A percentile compares a stretch with the other conserved stretches of the same genome.
Conservation (phyloP, 2,329 filamentous ascomycete species). For the Cladosporium sp. region DNA sequence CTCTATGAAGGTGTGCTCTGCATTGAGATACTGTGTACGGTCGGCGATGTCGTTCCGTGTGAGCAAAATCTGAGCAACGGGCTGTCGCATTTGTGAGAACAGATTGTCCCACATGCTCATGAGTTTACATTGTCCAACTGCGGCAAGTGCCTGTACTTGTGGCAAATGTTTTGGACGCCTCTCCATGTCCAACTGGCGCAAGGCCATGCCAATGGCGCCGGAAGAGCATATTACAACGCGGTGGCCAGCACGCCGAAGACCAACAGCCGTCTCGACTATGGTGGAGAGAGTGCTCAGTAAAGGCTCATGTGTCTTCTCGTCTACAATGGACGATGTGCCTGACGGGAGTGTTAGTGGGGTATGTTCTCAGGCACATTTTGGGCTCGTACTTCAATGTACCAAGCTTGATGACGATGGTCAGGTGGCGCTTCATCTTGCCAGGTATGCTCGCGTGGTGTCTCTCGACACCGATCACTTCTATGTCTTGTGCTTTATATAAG, state of each 20-base stretch:
- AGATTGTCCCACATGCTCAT: slow-evolving; percentile 95
- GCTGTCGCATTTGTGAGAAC: slow-evolving; percentile 82
- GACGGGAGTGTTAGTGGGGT: slow-evolving; percentile 25
- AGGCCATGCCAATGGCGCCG: slow-evolving; percentile 89
- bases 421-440: slow-evolving; percentile 61
- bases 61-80: slow-evolving; percentile 88
- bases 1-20: slow-evolving; percentile 89
- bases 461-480: too few relatives aligned
- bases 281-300: slow-evolving; percentile 83
- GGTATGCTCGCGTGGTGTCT: neutral
- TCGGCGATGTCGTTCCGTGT: slow-evolving; percentile 96
- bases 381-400: slow-evolving; percentile 49
- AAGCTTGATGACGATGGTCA: slow-evolving; percentile 82
- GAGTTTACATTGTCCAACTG: slow-evolving; percentile 90
- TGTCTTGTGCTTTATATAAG: too few relatives aligned
- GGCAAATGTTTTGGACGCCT: slow-evolving; percentile 86
- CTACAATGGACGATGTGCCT: slow-evolving; percentile 99
- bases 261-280: slow-evolving; percentile 91
- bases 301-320: slow-evolving; percentile 91
- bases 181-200: slow-evolving; percentile 83
- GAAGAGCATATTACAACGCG: slow-evolving; percentile 95
- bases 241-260: slow-evolving; percentile 84
- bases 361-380: slow-evolving; percentile 17
- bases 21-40: slow-evolving; percentile 91
- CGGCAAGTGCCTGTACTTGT: slow-evolving; percentile 86